Conservation (phyloP, 768 basidiomycete genomes). For the Cubamyces sp. region DNA sequence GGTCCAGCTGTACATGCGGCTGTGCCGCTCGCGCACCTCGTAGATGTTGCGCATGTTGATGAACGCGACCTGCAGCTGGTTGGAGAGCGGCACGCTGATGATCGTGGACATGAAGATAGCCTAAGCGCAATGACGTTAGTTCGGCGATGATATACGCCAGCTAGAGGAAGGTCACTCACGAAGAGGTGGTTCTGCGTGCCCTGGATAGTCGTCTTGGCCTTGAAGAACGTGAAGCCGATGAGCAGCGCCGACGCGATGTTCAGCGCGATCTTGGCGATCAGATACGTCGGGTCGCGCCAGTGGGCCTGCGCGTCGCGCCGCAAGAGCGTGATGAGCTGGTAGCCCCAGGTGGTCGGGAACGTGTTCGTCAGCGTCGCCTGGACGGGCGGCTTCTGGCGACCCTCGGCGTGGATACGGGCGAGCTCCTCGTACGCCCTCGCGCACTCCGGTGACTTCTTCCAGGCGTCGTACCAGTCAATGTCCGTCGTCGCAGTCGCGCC, state of each 20-base stretch:
- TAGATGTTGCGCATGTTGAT: slow-evolving; percentile 43
- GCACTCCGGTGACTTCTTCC: slow-evolving; percentile 50
- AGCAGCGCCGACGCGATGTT: slow-evolving; percentile 41
- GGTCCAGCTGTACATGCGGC: slow-evolving; percentile 47
- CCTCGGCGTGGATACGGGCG: slow-evolving; percentile 46
- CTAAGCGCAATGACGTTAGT: slow-evolving; percentile 15
- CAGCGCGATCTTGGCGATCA: slow-evolving; percentile 44
- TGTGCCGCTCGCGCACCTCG: slow-evolving; percentile 47
- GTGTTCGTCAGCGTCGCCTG: slow-evolving; percentile 32
- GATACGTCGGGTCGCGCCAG: slow-evolving; percentile 47
- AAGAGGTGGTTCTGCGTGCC: slow-evolving; percentile 50
- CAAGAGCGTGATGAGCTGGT: slow-evolving; percentile 39
- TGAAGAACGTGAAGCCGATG: slow-evolving; percentile 49
- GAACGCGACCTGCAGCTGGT: slow-evolving; percentile 48
- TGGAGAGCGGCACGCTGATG: slow-evolving; percentile 40
- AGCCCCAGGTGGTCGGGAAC: slow-evolving; percentile 45
- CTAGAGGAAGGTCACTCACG: too few species aligned
- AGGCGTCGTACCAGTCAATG: slow-evolving; percentile 54
- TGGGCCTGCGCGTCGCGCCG: slow-evolving; percentile 38
- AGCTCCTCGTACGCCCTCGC: slow-evolving; percentile 44
- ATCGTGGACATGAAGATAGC: slow-evolving; percentile 41
- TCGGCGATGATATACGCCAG: too few species aligned
- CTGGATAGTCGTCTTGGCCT: slow-evolving; percentile 40
- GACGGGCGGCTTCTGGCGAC: slow-evolving; percentile 34
- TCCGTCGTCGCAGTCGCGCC: slow-evolving; percentile 50